phyloP scores from a whole-genome alignment of 2,329 filamentous ascomycete genomes.

The Neurospora sp. region DNA sequence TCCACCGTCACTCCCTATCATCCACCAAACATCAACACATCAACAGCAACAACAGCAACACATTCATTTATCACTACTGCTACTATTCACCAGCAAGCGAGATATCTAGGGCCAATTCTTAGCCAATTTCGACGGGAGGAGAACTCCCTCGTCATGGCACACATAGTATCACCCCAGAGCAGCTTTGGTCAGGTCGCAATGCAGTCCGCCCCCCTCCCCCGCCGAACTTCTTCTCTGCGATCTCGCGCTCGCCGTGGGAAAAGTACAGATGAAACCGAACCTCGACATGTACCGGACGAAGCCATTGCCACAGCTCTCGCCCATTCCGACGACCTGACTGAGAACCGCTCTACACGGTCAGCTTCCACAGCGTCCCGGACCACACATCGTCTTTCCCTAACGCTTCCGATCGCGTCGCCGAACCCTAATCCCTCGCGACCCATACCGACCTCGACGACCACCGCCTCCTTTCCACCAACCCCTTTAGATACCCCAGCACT shows the following conservation, averaged over 20 bases:
- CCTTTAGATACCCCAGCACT: conserved; percentile 35
- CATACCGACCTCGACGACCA: conserved; percentile 34
- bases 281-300: conserved; percentile 22
- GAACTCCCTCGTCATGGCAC: conserved; percentile 10
- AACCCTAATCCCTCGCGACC: conserved; percentile 43
- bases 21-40: conserved; percentile 14
- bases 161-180: conserved; percentile 14
- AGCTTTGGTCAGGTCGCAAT: conserved; percentile 18
- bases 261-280: conserved; percentile 14
- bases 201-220: conserved; percentile 7
- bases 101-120: background rate
- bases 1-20: conserved; percentile 11
- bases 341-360: conserved; percentile 40
- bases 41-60: conserved; percentile 3
- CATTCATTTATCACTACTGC: conserved; percentile 4
- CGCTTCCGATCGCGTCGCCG: conserved; percentile 49
- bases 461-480: conserved; percentile 38
- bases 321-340: conserved; percentile 27
- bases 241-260: conserved; percentile 5
- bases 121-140: background rate
- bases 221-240: conserved; percentile 4
- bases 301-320: conserved; percentile 27
- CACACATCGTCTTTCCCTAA: conserved; percentile 50
- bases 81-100: conserved; percentile 8
- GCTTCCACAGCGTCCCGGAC: conserved; percentile 44